These are phyloP conservation scores for Pinus albicaulis DNA, from an alignment of 75 land plant species.

Conservation along the genomic window DNA sequence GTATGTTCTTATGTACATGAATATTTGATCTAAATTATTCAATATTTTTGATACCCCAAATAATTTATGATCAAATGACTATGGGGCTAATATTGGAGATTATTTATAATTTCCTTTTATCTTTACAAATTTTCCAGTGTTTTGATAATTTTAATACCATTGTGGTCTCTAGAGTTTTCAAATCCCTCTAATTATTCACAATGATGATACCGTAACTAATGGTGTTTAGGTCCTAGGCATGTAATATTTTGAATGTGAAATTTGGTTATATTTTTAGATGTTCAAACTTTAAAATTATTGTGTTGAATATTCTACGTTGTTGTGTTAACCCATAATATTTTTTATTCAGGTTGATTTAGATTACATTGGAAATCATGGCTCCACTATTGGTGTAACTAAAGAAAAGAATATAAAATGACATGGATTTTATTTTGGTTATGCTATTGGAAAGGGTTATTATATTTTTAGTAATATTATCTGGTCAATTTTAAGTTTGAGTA, in stretches of 20 bases:
- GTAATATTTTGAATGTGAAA: no score
- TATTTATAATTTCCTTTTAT: no score
- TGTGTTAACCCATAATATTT: background rate
- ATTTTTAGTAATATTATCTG: background rate
- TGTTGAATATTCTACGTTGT: background rate
- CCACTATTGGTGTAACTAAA: constrained; percentile 96
- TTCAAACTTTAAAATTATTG: background rate
- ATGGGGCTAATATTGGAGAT: no score
- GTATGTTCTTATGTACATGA: constrained; percentile 17
- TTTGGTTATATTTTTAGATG: background rate
- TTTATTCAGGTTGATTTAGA: constrained; percentile 83
- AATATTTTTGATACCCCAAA: no score
- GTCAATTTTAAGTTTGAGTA: background rate
- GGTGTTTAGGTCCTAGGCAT: no score
- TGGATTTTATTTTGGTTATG: background rate
- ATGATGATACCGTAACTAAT: no score
- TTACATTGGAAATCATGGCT: constrained; percentile 96
- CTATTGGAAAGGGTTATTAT: background rate
- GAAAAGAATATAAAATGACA: constrained; percentile 97
- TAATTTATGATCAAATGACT: no score
- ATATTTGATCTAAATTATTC: no score
- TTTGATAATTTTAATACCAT: no score
- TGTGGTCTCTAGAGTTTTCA: no score
- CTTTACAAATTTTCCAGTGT: no score
- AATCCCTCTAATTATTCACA: no score